These are phyloP conservation scores for Saccharomycopsis capsularis DNA, from an alignment of 805 yeast species.

Conservation along the genomic window DNA sequence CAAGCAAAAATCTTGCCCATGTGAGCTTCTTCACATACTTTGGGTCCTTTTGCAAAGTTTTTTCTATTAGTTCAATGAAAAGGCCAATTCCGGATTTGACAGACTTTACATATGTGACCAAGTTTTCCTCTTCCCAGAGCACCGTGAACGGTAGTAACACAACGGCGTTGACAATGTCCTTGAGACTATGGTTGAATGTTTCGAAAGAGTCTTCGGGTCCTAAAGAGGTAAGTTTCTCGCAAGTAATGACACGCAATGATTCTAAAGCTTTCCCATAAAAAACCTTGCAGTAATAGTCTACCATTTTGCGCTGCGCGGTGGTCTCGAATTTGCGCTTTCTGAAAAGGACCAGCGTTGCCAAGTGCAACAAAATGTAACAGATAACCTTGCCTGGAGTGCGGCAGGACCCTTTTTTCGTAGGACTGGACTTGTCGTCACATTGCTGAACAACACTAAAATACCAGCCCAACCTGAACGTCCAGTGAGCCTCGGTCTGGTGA, in stretches of 20 bases:
- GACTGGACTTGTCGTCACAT: background rate
- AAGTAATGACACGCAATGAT: background rate
- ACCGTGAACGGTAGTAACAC: background rate
- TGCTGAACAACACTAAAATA: background rate
- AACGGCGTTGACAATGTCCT: background rate
- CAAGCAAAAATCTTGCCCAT: background rate
- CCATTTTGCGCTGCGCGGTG: background rate
- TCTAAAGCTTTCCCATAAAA: constrained; percentile 5
- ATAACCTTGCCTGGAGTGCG: background rate
- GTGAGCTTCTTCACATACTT: background rate
- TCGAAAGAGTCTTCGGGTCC: background rate
- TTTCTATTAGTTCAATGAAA: background rate
- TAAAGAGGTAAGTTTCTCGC: background rate
- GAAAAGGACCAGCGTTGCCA: background rate
- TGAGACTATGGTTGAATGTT: background rate
- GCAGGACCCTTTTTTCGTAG: background rate
- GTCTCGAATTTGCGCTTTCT: background rate
- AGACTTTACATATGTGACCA: background rate
- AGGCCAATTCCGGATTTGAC: constrained; percentile 3
- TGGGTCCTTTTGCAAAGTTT: background rate
- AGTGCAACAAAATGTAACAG: background rate
- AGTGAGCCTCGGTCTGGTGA: background rate
- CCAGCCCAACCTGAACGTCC: background rate
- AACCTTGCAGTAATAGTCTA: constrained; percentile 5
- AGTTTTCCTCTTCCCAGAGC: constrained; percentile 1